Base-by-base conservation (phyloP, 345 rosid genomes). In the Sisymbrium altissimum region DNA sequence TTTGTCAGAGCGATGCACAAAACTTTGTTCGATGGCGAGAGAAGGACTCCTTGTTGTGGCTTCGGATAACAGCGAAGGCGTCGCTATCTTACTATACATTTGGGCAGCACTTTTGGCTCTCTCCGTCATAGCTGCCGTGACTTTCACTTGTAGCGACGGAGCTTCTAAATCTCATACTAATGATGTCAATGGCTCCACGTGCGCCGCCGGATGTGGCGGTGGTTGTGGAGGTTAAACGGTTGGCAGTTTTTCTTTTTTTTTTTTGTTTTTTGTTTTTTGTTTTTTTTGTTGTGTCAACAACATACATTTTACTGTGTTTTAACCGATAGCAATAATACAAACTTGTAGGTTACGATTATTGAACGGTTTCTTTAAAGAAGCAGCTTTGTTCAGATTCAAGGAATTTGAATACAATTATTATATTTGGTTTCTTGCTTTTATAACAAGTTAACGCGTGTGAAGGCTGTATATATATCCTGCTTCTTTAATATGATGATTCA, bases 141-240 rank as follows among this genome's bases (percentile, higher is more conserved):
- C 79, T 41, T 79, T 86, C 65, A 67, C 86, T 17, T 88, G 93
- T 41, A 87, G 88, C 21, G 83, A 67, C 13, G 85, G 88, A 25
- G 84, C 83, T 46, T 78, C 90, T 63, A 80, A 82, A 1, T 6
- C 85, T 55, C 72, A 77, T 0, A 60, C 69, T 44, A 58, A 62
- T 11, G 75, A 77, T 7, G 69, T 66, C 29, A 59, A 78, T 21
- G 83, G 68, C 23, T 74, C 84, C 7, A 4, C 79, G 3, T 85
- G 89, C 9, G 77, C 57, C 0, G 81, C 81, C 9, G 88, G 71
- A 0, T 86, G 92, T 13, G 88, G 90, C 0, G 84, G 77, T 2
- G 87, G 61, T 40, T 87, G 88, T 65, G 89, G 92, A 17, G 88
- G 77, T 5, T 85, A 66, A 50, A 50, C 9, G 18, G 18, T n/a